Evolutionary conservation across 2,329 filamentous ascomycete genomes (phyloP).

Genomic region (Neoarthrinium moseri): DNA sequence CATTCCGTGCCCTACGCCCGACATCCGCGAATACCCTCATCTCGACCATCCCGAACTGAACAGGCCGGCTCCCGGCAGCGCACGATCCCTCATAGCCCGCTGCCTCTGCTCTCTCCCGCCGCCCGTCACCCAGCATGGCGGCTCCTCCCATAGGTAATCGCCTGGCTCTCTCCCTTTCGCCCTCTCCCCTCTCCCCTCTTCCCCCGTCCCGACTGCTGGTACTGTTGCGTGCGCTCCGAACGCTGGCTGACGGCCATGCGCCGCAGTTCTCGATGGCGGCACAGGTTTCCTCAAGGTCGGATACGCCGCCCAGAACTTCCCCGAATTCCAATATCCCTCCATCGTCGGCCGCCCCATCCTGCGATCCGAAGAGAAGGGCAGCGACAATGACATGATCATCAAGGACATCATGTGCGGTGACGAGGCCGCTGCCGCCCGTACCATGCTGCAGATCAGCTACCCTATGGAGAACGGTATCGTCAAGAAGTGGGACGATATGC

Average conservation of each 20-base stretch:
- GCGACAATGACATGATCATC: slow-evolving; percentile 66
- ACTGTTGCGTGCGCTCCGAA: too few relatives aligned
- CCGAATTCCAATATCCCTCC: slow-evolving; percentile 96
- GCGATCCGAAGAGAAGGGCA: slow-evolving; percentile 82
- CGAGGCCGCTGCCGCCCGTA: slow-evolving; percentile 91
- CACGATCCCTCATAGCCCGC: too few relatives aligned
- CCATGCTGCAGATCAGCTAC: slow-evolving; percentile 98
- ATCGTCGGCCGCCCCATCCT: slow-evolving; percentile 98
- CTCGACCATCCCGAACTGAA: too few relatives aligned
- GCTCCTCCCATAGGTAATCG: slow-evolving; percentile 10
- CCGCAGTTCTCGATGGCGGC: slow-evolving; percentile 93
- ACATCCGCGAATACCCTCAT: too few relatives aligned
- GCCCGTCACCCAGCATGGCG: slow-evolving; percentile 4
- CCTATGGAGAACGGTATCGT: slow-evolving; percentile 99
- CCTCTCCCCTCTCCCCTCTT: neutral
- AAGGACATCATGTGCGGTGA: slow-evolving; percentile 99
- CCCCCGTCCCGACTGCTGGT: too few relatives aligned
- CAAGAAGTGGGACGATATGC: slow-evolving; percentile 99
- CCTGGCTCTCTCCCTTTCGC: slow-evolving; percentile 5
- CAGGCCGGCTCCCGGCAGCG: too few relatives aligned
- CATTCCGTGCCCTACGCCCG: neutral
- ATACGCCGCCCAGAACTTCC: slow-evolving; percentile 99
- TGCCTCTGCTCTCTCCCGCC: too few relatives aligned
- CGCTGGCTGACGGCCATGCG: slow-evolving; percentile 13
- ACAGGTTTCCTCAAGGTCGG: slow-evolving; percentile 99